Evolutionary conservation across 345 rosid genomes (phyloP).

Genomic region (Linum lewisii): DNA sequence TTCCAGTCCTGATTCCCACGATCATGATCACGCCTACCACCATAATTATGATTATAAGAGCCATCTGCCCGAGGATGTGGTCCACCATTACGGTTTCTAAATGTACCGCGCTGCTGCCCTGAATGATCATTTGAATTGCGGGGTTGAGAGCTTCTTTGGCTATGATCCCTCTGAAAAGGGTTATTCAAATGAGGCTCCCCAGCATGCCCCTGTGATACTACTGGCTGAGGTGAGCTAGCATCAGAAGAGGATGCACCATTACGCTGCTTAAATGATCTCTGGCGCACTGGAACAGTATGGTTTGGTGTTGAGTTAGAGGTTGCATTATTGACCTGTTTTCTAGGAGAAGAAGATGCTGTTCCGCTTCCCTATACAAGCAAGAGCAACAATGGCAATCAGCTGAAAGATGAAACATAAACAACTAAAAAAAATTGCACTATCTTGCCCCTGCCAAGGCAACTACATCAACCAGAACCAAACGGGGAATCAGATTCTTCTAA

Average conservation of each 20-base stretch:
- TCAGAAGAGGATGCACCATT: constrained; percentile 29
- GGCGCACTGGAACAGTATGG: constrained; percentile 24
- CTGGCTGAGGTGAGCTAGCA: constrained; percentile 30
- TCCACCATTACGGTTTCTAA: constrained; percentile 49
- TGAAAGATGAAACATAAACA: neutral
- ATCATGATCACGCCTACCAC: constrained; percentile 41
- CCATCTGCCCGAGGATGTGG: constrained; percentile 44
- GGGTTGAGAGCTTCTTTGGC: constrained; percentile 43
- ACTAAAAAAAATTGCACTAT: too few species aligned
- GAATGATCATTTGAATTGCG: constrained; percentile 49
- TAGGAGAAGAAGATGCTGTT: constrained; percentile 20
- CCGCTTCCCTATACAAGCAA: constrained; percentile 28
- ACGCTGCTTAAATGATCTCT: constrained; percentile 32
- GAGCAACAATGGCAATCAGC: neutral
- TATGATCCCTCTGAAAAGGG: constrained; percentile 47
- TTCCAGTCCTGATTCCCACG: constrained; percentile 29
- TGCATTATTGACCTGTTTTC: constrained; percentile 28
- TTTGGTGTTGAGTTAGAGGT: constrained; percentile 28
- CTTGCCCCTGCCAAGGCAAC: too few species aligned
- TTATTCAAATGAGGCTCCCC: constrained; percentile 28
- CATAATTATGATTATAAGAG: constrained; percentile 29
- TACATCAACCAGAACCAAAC: too few species aligned
- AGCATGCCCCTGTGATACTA: constrained; percentile 23
- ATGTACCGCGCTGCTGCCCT: constrained; percentile 48
- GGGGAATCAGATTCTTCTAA: too few species aligned